phyloP scores from a whole-genome alignment of 805 yeast species.

The Wickerhamiella bombiphila region DNA sequence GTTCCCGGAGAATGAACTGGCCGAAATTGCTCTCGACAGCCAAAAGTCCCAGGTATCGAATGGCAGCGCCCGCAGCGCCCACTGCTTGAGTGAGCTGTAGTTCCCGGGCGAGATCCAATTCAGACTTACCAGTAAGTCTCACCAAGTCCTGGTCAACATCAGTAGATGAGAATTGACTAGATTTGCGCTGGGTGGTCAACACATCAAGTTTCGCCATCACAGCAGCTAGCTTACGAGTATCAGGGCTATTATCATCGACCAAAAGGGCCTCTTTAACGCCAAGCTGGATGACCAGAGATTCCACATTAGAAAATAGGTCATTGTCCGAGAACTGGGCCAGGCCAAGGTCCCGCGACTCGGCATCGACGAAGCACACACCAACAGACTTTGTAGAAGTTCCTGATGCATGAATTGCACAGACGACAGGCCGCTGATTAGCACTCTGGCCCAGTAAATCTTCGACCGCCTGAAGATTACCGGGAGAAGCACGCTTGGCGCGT shows the following conservation, averaged over 20 bases:
- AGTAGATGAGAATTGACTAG: conserved; percentile 34
- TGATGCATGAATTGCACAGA: conserved; percentile 36
- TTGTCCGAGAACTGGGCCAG: conserved; percentile 72
- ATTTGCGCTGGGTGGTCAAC: conserved; percentile 45
- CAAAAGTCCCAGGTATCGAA: conserved; percentile 53
- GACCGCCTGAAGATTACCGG: conserved; percentile 72
- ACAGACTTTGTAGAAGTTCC: conserved; percentile 33
- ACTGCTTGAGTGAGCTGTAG: conserved; percentile 37
- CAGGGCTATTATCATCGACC: conserved; percentile 26
- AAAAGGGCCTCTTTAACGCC: conserved; percentile 78
- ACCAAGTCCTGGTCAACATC: conserved; percentile 57
- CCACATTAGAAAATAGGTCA: conserved; percentile 74
- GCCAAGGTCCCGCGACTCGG: conserved; percentile 50
- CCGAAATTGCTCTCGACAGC: conserved; percentile 42
- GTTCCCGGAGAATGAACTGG: conserved; percentile 38
- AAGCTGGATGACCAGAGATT: conserved; percentile 70
- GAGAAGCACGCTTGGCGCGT: conserved; percentile 53
- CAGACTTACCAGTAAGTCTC: conserved; percentile 40
- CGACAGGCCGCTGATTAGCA: conserved; percentile 36
- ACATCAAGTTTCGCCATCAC: conserved; percentile 69
- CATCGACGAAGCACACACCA: conserved; percentile 71
- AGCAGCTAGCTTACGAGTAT: conserved; percentile 46
- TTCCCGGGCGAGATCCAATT: conserved; percentile 31
- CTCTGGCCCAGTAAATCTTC: conserved; percentile 49
- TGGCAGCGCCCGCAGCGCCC: conserved; percentile 50